A percentile compares a stretch with the other conserved stretches of the same genome.
Conservation (phyloP, 352 stramenopile species). For the Globisporangium emineosum region DNA sequence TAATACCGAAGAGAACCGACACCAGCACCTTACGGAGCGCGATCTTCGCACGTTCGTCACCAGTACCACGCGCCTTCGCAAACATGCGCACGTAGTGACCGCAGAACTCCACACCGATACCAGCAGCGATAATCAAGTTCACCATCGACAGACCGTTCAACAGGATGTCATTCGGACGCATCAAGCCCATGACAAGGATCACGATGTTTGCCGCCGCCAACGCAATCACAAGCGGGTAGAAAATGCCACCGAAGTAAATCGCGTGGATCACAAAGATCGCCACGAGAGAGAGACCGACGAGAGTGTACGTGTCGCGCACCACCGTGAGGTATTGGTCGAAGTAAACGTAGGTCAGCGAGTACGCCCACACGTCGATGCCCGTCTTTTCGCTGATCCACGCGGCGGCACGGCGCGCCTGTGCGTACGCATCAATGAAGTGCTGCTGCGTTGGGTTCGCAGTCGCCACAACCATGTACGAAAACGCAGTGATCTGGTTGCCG, state of each 20-base stretch:
- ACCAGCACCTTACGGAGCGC: slow-evolving; percentile 36
- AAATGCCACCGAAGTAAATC: slow-evolving; percentile 45
- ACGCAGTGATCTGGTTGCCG: slow-evolving; percentile 25
- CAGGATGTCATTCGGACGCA: slow-evolving; percentile 59
- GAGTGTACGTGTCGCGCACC: slow-evolving; percentile 43
- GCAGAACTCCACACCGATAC: slow-evolving; percentile 82
- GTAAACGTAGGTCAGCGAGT: slow-evolving; percentile 56
- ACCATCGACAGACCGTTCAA: slow-evolving; percentile 85
- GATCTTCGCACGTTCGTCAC: slow-evolving; percentile 30
- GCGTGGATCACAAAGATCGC: slow-evolving; percentile 55
- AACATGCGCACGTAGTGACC: slow-evolving; percentile 78
- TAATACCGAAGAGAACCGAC: slow-evolving; percentile 44
- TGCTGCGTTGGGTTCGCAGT: slow-evolving; percentile 57
- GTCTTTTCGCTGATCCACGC: slow-evolving; percentile 57
- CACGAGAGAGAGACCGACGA: slow-evolving; percentile 42
- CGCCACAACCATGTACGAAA: slow-evolving; percentile 35
- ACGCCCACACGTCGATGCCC: slow-evolving; percentile 57
- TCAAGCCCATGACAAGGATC: slow-evolving; percentile 48
- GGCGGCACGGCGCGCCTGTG: slow-evolving; percentile 43
- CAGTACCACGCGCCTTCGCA: slow-evolving; percentile 27
- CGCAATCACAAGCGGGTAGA: slow-evolving; percentile 41
- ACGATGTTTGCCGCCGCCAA: slow-evolving; percentile 52
- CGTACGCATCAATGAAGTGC: slow-evolving; percentile 60
- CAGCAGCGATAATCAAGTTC: slow-evolving; percentile 82
- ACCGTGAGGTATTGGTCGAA: slow-evolving; percentile 71